A percentile compares a stretch with the other conserved stretches of the same genome.
Evolutionary conservation across 345 rosid species (phyloP).

Genomic region (Atalantia buxifolia): DNA sequence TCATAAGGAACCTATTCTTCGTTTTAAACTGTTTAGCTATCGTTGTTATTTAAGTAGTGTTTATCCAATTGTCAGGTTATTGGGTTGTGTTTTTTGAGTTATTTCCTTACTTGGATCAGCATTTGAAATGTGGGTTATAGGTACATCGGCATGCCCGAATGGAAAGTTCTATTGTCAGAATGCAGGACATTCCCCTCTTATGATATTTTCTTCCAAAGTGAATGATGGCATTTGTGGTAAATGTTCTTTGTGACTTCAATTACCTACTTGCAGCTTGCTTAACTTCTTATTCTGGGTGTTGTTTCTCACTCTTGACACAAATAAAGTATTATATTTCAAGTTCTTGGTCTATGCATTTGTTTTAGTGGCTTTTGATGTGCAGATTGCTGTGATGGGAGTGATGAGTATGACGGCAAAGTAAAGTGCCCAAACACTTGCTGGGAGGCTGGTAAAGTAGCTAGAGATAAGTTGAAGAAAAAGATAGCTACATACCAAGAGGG

Average conservation of each 20-base stretch:
- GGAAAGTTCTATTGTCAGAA: constrained; percentile 85
- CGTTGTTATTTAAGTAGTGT: background rate
- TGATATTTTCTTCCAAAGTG: constrained; percentile 82
- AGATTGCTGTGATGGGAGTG: constrained; percentile 99
- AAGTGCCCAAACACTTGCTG: constrained; percentile 81
- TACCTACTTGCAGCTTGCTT: background rate
- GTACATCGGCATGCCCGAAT: constrained; percentile 92
- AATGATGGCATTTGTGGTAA: constrained; percentile 96
- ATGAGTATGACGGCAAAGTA: constrained; percentile 75
- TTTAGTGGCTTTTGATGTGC: constrained; percentile 12
- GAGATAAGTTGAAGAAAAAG: constrained; percentile 62
- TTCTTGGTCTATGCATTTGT: background rate
- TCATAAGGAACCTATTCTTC: background rate
- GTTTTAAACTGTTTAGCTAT: background rate
- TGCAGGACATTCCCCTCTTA: constrained; percentile 59
- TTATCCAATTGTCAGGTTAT: background rate
- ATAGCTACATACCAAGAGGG: constrained; percentile 70
- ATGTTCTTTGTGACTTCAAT: constrained; percentile 7
- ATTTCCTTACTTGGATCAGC: background rate
- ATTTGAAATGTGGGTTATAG: constrained; percentile 29
- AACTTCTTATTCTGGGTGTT: background rate
- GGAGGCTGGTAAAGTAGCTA: constrained; percentile 92
- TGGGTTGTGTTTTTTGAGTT: background rate
- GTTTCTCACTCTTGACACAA: background rate
- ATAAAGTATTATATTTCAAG: background rate